Conservation (phyloP, 768 basidiomycete species). For the Trichaptum fuscoviolaceum region DNA sequence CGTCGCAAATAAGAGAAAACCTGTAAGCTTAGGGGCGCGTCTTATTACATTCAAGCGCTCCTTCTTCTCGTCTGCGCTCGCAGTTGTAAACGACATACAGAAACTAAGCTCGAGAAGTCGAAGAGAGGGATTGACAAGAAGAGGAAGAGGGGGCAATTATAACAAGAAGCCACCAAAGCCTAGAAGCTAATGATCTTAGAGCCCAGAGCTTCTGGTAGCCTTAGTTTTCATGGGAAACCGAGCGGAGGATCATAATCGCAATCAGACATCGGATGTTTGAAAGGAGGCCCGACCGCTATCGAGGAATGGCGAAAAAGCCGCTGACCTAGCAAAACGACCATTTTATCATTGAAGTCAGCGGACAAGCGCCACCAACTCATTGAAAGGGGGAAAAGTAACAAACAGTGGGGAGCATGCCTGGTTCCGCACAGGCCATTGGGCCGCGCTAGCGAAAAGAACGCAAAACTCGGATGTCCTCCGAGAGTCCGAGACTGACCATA, state of each 20-base stretch:
- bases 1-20: conserved; percentile 20
- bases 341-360: neutral
- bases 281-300: neutral
- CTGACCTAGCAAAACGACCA: neutral
- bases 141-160: neutral
- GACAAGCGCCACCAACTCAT: neutral
- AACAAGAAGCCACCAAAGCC: neutral
- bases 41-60: neutral
- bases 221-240: neutral
- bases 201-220: neutral
- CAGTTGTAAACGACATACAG: neutral
- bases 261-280: neutral
- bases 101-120: neutral
- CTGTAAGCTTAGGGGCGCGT: conserved; percentile 2
- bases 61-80: neutral
- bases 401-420: neutral
- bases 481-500: too few relatives aligned
- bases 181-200: neutral
- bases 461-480: neutral
- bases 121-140: neutral
- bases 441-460: neutral
- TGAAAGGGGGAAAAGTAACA: neutral
- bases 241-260: neutral
- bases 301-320: neutral
- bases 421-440: neutral